Conservation (phyloP, 1,284 basidiomycete genomes). For the Mycena citricolor region DNA sequence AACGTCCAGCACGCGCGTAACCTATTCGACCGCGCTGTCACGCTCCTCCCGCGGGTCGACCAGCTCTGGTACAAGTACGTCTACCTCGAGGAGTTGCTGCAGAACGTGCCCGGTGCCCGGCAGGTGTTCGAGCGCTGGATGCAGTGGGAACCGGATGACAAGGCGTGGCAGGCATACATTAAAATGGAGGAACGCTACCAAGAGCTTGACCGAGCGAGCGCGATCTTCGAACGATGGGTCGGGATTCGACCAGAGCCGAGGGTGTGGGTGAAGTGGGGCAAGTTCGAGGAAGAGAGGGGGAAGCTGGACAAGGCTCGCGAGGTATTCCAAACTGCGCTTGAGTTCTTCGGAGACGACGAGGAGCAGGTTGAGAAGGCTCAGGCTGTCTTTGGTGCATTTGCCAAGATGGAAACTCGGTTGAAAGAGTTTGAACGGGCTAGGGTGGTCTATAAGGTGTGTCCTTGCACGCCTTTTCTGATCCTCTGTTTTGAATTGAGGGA, state of each 20-base stretch:
- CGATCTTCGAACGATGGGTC: constrained; percentile 94
- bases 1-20: constrained; percentile 98
- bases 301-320: constrained; percentile 89
- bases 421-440: constrained; percentile 97
- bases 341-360: constrained; percentile 97
- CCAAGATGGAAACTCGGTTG: constrained; percentile 94
- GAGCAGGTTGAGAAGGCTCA: constrained; percentile 98
- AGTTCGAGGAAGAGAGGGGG: constrained; percentile 93
- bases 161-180: constrained; percentile 98
- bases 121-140: constrained; percentile 99
- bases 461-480: neutral
- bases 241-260: constrained; percentile 91
- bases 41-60: constrained; percentile 92
- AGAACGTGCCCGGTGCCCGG: constrained; percentile 92
- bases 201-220: constrained; percentile 89
- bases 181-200: constrained; percentile 94
- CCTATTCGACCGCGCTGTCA: constrained; percentile 95
- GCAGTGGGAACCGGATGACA: constrained; percentile 99
- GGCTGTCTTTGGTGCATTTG: constrained; percentile 93
- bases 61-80: constrained; percentile 99
- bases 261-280: constrained; percentile 96
- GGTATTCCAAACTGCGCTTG: constrained; percentile 95
- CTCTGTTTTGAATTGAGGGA: no score
- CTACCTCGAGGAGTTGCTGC: constrained; percentile 95
- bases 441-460: constrained; percentile 89